Percentiles rank a stretch among this genome's conserved stretches.
Conservation (phyloP, 345 rosid species). For the Camelina sativa region DNA sequence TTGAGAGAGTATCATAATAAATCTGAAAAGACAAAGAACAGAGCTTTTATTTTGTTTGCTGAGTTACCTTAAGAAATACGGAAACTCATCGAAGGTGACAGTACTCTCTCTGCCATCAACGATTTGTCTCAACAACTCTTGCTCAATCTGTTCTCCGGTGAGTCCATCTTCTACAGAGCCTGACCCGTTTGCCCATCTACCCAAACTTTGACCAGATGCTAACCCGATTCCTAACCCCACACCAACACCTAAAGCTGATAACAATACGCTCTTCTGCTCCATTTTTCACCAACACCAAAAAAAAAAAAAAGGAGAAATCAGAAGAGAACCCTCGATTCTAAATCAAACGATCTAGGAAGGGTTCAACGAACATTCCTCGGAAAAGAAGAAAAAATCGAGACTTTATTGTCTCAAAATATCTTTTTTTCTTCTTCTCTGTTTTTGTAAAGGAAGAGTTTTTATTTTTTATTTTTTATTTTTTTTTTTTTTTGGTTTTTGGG, state of each 20-base stretch:
- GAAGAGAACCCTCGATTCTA: conserved; percentile 33
- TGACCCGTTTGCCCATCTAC: conserved; percentile 59
- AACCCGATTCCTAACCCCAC: conserved; percentile 86
- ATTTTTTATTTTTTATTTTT: neutral
- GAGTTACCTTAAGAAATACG: conserved; percentile 82
- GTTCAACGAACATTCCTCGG: conserved; percentile 34
- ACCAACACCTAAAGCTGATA: conserved; percentile 93
- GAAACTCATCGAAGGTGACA: conserved; percentile 81
- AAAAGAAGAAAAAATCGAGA: neutral
- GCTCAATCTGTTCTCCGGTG: conserved; percentile 72
- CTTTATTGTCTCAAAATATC: conserved; percentile 17
- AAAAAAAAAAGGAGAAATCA: neutral
- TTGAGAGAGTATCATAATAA: neutral
- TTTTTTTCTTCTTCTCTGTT: neutral
- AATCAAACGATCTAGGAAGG: conserved; percentile 21
- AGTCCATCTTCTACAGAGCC: conserved; percentile 53
- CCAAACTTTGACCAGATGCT: conserved; percentile 75
- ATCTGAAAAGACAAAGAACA: neutral
- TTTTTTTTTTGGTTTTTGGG: neutral
- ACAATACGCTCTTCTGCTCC: conserved; percentile 76
- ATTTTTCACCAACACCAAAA: conserved; percentile 36
- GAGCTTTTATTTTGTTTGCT: neutral
- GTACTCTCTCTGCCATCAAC: conserved; percentile 67
- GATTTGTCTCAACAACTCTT: conserved; percentile 73
- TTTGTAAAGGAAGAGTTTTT: conserved; percentile 6